A percentile compares a stretch with the other conserved stretches of the same genome.
Evolutionary conservation across 164 flowering plant genomes (phyloP).

Genomic region (Annona squamosa): DNA sequence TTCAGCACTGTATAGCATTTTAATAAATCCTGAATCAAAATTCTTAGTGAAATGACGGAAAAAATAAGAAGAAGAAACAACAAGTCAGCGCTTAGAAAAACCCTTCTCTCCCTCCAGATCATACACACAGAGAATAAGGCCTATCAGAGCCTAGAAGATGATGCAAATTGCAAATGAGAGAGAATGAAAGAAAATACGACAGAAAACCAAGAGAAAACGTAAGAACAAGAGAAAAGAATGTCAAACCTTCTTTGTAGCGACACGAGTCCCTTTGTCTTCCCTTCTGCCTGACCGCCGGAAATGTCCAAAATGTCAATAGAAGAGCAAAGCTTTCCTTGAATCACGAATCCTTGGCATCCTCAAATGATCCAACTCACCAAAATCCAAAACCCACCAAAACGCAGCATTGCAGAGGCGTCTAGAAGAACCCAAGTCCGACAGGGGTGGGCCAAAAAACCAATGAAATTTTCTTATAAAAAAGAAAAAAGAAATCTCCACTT

Average conservation of each 20-base stretch:
- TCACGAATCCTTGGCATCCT: slow-evolving; percentile 28
- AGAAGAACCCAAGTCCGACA: slow-evolving; percentile 26
- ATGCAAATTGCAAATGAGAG: slow-evolving; percentile 9
- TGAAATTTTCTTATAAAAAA: slow-evolving; percentile 14
- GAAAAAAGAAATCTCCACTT: slow-evolving; percentile 1
- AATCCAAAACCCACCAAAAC: slow-evolving; percentile 22
- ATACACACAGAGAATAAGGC: slow-evolving; percentile 3
- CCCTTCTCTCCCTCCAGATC: slow-evolving; percentile 3
- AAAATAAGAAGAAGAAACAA: neutral
- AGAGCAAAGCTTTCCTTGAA: slow-evolving; percentile 22
- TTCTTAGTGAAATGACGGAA: neutral
- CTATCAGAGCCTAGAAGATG: too few relatives aligned
- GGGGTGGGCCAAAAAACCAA: slow-evolving; percentile 31
- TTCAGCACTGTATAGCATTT: neutral
- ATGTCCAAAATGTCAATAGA: slow-evolving; percentile 6
- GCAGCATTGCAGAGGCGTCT: slow-evolving; percentile 25
- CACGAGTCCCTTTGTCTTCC: slow-evolving; percentile 44
- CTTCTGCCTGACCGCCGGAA: slow-evolving; percentile 19
- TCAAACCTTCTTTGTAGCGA: slow-evolving; percentile 28
- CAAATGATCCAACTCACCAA: slow-evolving; percentile 25
- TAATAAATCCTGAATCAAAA: neutral
- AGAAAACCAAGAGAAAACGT: neutral
- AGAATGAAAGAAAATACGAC: slow-evolving; percentile 9
- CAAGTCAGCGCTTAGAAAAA: neutral
- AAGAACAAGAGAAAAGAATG: slow-evolving; percentile 9